These are phyloP conservation scores for Podospora fimiseda DNA, from an alignment of 495 filamentous ascomycete genomes.

Conservation along the genomic window DNA sequence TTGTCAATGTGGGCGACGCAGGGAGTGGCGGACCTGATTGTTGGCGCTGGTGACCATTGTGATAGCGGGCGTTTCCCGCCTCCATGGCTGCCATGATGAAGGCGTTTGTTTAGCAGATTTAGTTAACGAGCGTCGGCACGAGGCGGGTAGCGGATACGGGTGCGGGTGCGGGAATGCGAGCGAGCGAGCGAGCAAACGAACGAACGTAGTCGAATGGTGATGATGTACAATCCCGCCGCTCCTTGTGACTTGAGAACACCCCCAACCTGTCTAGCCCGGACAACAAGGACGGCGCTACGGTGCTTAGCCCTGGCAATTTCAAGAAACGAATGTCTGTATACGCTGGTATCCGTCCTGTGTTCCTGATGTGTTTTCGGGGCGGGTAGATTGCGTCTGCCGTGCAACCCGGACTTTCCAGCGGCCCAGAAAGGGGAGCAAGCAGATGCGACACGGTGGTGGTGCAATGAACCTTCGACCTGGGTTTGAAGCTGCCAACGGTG, in stretches of 20 bases:
- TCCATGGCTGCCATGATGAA: slow-evolving; percentile 32
- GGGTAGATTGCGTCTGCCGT: slow-evolving; percentile 11
- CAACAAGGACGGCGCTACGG: not conserved
- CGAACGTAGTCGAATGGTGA: too few species aligned
- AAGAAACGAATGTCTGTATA: not conserved
- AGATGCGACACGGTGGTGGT: slow-evolving; percentile 11
- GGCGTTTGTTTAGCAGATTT: not conserved
- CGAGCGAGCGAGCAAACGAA: too few species aligned
- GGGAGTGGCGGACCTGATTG: slow-evolving; percentile 34
- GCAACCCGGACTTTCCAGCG: slow-evolving; percentile 13
- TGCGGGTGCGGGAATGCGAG: not conserved
- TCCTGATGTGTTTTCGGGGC: not conserved
- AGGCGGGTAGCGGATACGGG: not conserved
- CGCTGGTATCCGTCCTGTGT: not conserved
- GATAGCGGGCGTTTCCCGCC: slow-evolving; percentile 24
- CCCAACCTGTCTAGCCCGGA: slow-evolving; percentile 2
- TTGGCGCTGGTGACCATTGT: slow-evolving; percentile 26
- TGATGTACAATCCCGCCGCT: not conserved
- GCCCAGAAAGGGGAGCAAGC: slow-evolving; percentile 8
- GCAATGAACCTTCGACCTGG: slow-evolving; percentile 16
- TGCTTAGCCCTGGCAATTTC: slow-evolving; percentile 7
- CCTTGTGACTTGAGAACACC: too few species aligned
- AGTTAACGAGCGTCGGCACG: not conserved
- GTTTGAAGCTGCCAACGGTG: not conserved
- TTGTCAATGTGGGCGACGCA: slow-evolving; percentile 80